Conservation (phyloP, 2,329 filamentous ascomycete species). For the Botrytis porri region DNA sequence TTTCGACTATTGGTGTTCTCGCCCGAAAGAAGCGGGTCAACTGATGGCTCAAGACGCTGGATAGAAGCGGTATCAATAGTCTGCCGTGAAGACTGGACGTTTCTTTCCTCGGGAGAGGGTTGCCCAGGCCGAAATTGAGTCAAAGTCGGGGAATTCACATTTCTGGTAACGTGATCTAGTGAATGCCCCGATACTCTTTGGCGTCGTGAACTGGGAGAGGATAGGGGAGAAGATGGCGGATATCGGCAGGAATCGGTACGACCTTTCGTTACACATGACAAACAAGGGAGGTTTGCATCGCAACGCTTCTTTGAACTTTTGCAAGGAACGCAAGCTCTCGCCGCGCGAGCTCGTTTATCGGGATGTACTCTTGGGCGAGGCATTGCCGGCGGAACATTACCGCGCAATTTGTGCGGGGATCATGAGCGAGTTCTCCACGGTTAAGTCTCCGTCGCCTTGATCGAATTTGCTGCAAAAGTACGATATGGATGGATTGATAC, state of each 20-base stretch:
- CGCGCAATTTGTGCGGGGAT: not conserved
- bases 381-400: constrained; percentile 2
- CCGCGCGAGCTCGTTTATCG: constrained; percentile 1
- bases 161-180: not conserved
- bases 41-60: not conserved
- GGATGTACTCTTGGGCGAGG: not conserved
- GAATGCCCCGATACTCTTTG: not conserved
- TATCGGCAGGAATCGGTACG: constrained; percentile 8
- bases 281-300: constrained; percentile 4
- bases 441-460: not conserved
- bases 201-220: not conserved
- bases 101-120: not conserved
- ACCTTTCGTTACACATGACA: not conserved
- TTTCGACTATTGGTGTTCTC: not conserved
- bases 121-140: not conserved
- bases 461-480: not conserved
- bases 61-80: not conserved
- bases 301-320: constrained; percentile 9
- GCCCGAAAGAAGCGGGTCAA: not conserved
- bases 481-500: not conserved
- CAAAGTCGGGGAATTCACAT: not conserved
- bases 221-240: not conserved
- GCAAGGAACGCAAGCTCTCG: constrained; percentile 7
- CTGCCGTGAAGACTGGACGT: not conserved
- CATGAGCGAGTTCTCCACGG: not conserved